A percentile compares a stretch with the other conserved stretches of the same genome.
phyloP scores from a whole-genome alignment of 805 yeast genomes.

The Tetrapisispora fleetii region DNA sequence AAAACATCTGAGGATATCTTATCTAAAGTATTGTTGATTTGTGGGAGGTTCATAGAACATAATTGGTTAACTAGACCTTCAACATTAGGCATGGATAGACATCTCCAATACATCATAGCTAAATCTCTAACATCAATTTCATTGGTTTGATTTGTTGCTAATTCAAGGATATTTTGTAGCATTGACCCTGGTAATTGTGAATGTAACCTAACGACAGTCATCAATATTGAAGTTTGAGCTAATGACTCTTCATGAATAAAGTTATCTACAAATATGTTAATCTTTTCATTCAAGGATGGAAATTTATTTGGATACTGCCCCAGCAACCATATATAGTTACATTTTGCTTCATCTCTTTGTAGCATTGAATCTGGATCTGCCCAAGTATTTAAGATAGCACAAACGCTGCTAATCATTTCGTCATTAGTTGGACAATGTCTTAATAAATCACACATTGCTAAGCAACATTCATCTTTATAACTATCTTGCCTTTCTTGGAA shows the following conservation, averaged over 20 bases:
- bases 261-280: constrained; percentile 38
- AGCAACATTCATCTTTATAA: constrained; percentile 48
- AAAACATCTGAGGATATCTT: constrained; percentile 59
- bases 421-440: constrained; percentile 49
- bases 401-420: constrained; percentile 17
- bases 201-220: constrained; percentile 51
- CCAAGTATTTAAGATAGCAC: constrained; percentile 31
- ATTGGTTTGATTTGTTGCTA: constrained; percentile 55
- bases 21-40: constrained; percentile 62
- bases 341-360: constrained; percentile 37
- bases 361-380: constrained; percentile 36
- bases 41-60: constrained; percentile 44
- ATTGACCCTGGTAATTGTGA: constrained; percentile 35
- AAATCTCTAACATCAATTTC: constrained; percentile 73
- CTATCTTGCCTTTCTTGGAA: constrained; percentile 54
- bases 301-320: constrained; percentile 63
- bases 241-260: constrained; percentile 51
- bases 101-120: constrained; percentile 73
- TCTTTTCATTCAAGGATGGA: constrained; percentile 39
- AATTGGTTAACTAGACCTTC: constrained; percentile 18
- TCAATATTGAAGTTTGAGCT: constrained; percentile 50
- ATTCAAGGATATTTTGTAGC: constrained; percentile 50
- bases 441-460: constrained; percentile 53
- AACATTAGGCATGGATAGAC: constrained; percentile 40
- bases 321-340: constrained; percentile 55